Evolutionary conservation across 768 basidiomycete species (phyloP).

Genomic region (Mycena vitilis): DNA sequence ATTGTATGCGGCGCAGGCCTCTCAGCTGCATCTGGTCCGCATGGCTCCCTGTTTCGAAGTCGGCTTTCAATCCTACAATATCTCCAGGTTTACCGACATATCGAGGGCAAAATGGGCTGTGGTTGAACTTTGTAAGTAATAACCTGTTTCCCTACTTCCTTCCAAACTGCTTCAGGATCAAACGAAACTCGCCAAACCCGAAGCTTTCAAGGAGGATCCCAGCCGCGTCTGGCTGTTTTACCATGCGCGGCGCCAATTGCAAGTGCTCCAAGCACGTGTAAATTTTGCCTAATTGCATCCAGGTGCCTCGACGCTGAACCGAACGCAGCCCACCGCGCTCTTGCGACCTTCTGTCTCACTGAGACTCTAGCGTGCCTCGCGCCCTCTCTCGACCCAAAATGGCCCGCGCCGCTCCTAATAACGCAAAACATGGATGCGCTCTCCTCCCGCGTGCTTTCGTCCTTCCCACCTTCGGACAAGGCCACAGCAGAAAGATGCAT

Average conservation of each 20-base stretch:
- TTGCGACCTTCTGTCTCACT: constrained; percentile 50
- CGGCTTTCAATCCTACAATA: not conserved
- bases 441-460: constrained; percentile 44
- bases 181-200: constrained; percentile 46
- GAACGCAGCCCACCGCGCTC: constrained; percentile 53
- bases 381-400: constrained; percentile 36
- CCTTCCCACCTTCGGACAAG: constrained; percentile 31
- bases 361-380: constrained; percentile 40
- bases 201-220: constrained; percentile 47
- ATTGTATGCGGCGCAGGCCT: constrained; percentile 39
- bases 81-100: constrained; percentile 42
- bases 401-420: constrained; percentile 42
- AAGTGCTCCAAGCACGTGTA: not conserved
- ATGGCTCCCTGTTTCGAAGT: not conserved
- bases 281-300: not conserved
- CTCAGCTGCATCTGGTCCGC: constrained; percentile 39
- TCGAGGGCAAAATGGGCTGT: constrained; percentile 41
- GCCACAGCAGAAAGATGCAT: constrained; percentile 23
- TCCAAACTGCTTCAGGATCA: constrained; percentile 33
- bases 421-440: constrained; percentile 60
- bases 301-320: constrained; percentile 49
- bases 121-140: constrained; percentile 32
- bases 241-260: constrained; percentile 48
- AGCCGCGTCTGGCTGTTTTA: constrained; percentile 54
- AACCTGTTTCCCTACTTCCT: not conserved